phyloP scores from a whole-genome alignment of 352 stramenopile genomes.

The Bremia lactucae region DNA sequence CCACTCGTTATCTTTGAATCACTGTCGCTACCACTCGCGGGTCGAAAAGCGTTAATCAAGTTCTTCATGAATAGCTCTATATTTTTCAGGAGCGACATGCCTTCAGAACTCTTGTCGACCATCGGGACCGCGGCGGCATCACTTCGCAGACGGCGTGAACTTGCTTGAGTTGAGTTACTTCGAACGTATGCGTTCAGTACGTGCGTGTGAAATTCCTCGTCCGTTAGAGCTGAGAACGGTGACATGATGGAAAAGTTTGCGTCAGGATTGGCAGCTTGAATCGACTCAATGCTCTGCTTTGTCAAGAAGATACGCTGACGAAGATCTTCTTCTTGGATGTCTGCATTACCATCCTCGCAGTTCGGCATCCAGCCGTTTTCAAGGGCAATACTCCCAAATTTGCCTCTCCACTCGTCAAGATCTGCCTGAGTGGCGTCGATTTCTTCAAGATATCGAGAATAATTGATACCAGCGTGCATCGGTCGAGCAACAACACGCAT shows the following conservation, averaged over 20 bases:
- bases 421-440: constrained; percentile 26
- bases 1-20: constrained; percentile 2
- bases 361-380: constrained; percentile 30
- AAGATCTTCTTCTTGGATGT: constrained; percentile 36
- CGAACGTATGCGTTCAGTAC: constrained; percentile 30
- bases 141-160: constrained; percentile 10
- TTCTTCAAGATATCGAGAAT: constrained; percentile 32
- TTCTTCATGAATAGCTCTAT: constrained; percentile 7
- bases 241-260: constrained; percentile 50
- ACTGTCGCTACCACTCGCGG: constrained; percentile 8
- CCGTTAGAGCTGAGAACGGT: constrained; percentile 31
- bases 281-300: constrained; percentile 26
- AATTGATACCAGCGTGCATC: constrained; percentile 39
- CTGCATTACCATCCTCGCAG: constrained; percentile 20
- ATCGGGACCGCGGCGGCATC: constrained; percentile 2
- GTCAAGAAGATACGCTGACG: constrained; percentile 40
- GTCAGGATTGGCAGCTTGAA: constrained; percentile 24
- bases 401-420: constrained; percentile 26
- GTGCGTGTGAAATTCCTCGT: constrained; percentile 33
- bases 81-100: constrained; percentile 4
- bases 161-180: constrained; percentile 10
- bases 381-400: constrained; percentile 20
- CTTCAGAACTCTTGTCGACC: constrained; percentile 2
- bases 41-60: constrained; percentile 7
- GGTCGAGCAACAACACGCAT: constrained; percentile 8